These are phyloP conservation scores for Dittrichia graveolens DNA, from an alignment of 129 eudicot species.

Conservation along the genomic window DNA sequence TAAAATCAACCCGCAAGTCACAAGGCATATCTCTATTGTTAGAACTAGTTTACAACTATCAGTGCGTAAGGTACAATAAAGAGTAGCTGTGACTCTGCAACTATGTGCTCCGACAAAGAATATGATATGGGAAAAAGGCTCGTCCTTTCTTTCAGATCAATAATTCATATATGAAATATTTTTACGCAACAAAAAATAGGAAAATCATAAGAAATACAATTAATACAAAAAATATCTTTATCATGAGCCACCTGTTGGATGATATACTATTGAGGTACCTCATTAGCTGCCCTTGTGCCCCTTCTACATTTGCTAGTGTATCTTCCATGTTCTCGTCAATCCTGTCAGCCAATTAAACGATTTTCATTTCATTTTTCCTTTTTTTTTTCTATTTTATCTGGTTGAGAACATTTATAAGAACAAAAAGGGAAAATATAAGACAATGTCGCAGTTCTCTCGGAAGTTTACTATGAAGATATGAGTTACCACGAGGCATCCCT, in stretches of 20 bases:
- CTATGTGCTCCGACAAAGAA: conserved; percentile 11
- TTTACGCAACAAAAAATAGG: conserved; percentile 73
- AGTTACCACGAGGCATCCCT: not conserved
- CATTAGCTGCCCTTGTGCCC: conserved; percentile 79
- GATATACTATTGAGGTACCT: conserved; percentile 83
- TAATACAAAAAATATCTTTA: conserved; percentile 75
- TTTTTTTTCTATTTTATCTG: not conserved
- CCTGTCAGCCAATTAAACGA: conserved; percentile 37
- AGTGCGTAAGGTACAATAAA: conserved; percentile 13
- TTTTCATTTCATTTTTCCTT: not conserved
- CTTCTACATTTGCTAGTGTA: conserved; percentile 78
- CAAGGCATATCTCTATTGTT: too few species aligned
- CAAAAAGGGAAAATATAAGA: not conserved
- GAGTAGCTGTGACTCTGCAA: not conserved
- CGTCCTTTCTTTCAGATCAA: conserved; percentile 7
- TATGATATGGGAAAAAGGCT: conserved; percentile 11
- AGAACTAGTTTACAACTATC: conserved; percentile 11
- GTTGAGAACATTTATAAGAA: not conserved
- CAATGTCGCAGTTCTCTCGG: not conserved
- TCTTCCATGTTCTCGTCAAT: conserved; percentile 92
- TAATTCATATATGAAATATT: conserved; percentile 13
- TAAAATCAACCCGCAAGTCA: too few species aligned
- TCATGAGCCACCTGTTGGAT: conserved; percentile 89
- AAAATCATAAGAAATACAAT: conserved; percentile 75
- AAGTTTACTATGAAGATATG: not conserved